Evolutionary conservation across 306 rosid species (phyloP).

Genomic region (Trifolium repens): DNA sequence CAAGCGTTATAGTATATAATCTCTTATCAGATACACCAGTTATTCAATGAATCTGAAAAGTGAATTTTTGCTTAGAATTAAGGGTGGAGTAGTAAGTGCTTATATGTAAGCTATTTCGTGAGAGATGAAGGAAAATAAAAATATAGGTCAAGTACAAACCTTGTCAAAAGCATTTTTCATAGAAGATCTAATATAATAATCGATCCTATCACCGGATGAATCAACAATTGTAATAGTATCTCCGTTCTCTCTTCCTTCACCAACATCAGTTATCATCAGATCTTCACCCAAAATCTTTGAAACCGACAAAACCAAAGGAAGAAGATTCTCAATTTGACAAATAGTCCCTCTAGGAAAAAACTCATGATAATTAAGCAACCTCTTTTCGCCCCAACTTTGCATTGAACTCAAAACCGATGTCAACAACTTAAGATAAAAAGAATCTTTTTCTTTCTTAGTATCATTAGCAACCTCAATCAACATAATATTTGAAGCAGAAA

Average conservation of each 20-base stretch:
- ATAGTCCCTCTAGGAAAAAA: conserved; percentile 68
- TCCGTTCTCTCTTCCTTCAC: conserved; percentile 52
- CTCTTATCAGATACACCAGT: too few species aligned
- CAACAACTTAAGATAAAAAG: conserved; percentile 61
- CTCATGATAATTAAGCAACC: conserved; percentile 72
- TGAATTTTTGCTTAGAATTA: too few species aligned
- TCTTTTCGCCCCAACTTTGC: conserved; percentile 80
- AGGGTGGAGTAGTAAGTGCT: too few species aligned
- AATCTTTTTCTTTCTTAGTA: conserved; percentile 71
- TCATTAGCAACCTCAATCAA: conserved; percentile 75
- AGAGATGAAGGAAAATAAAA: not conserved
- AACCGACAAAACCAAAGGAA: conserved; percentile 75
- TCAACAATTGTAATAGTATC: conserved; percentile 59
- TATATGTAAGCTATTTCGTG: too few species aligned
- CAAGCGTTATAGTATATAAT: too few species aligned
- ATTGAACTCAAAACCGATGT: conserved; percentile 70
- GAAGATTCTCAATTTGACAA: conserved; percentile 72
- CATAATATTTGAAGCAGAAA: conserved; percentile 81
- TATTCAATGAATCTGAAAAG: too few species aligned
- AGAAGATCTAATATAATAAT: conserved; percentile 69
- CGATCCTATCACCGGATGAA: conserved; percentile 69
- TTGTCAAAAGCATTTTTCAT: conserved; percentile 65
- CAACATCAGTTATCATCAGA: conserved; percentile 61
- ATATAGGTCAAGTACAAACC: conserved; percentile 49
- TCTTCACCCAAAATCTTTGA: conserved; percentile 82